phyloP scores from a whole-genome alignment of 2,329 filamentous ascomycete genomes.

The Byssothecium circinans region DNA sequence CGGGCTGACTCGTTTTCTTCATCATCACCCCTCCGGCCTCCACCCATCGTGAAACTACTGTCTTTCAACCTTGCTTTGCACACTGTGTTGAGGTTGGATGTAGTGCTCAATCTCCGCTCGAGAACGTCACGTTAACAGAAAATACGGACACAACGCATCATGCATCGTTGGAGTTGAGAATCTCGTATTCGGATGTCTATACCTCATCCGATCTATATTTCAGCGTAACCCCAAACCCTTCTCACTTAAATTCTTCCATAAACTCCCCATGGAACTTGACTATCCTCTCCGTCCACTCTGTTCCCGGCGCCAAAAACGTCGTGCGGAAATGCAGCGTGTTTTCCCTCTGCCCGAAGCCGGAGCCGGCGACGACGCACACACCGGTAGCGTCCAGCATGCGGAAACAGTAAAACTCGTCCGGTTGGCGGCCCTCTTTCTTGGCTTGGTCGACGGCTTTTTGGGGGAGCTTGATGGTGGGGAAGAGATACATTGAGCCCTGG shows the following conservation, averaged over 20 bases:
- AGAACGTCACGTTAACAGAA: no score
- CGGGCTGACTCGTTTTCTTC: no score
- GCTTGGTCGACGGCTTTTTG: slow-evolving; percentile 76
- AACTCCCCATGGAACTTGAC: slow-evolving; percentile 90
- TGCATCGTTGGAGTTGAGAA: no score
- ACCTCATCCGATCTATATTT: no score
- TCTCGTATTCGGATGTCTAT: no score
- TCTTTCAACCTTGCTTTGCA: no score
- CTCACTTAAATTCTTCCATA: slow-evolving; percentile 72
- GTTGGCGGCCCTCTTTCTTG: slow-evolving; percentile 66
- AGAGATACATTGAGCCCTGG: slow-evolving; percentile 96
- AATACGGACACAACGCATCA: no score
- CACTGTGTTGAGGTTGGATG: no score
- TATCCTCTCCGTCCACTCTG: slow-evolving; percentile 87
- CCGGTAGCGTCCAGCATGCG: slow-evolving; percentile 89
- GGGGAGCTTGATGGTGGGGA: slow-evolving; percentile 86
- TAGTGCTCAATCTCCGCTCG: no score
- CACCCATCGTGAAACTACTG: no score
- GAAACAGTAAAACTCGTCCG: slow-evolving; percentile 95
- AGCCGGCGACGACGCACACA: slow-evolving; percentile 89
- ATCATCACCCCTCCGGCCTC: no score
- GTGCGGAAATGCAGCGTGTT: slow-evolving; percentile 92
- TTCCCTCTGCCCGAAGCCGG: slow-evolving; percentile 91
- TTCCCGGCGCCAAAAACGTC: slow-evolving; percentile 94
- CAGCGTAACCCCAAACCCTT: neutral